Evolutionary conservation across 2,329 filamentous ascomycete species (phyloP).

Genomic region (Alternaria tenuissima): DNA sequence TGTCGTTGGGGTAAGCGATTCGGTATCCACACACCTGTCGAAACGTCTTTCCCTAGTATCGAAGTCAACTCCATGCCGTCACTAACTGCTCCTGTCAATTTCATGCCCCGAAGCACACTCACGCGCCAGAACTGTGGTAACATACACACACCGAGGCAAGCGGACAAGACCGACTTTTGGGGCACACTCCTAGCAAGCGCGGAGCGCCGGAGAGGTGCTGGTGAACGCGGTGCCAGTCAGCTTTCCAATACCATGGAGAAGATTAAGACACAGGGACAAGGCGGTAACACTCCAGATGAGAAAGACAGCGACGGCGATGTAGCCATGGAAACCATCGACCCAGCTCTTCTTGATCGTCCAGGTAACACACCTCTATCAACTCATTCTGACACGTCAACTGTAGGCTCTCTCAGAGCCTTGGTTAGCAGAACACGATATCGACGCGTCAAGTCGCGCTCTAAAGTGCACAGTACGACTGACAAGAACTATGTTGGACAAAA

Average conservation of each 20-base stretch:
- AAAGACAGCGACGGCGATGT: constrained; percentile 17
- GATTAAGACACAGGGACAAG: neutral
- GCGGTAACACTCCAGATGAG: fast-evolving
- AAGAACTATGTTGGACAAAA: neutral
- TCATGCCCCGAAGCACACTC: constrained; percentile 24
- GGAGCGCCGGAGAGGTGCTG: constrained; percentile 30
- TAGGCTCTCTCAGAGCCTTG: constrained; percentile 7
- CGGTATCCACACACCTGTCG: constrained; percentile 38
- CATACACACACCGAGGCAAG: constrained; percentile 9
- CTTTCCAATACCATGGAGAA: constrained; percentile 18
- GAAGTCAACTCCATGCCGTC: neutral
- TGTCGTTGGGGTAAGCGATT: constrained; percentile 51
- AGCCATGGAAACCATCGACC: neutral
- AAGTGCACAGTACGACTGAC: neutral
- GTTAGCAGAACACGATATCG: constrained; percentile 11
- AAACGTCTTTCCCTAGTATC: constrained; percentile 4
- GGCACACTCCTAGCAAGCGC: constrained; percentile 35
- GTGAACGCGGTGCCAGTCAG: constrained; percentile 20
- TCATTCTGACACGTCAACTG: neutral
- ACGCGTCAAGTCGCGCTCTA: neutral
- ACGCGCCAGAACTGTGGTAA: constrained; percentile 21
- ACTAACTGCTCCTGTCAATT: constrained; percentile 7
- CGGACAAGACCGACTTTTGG: constrained; percentile 35
- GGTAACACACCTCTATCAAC: neutral
- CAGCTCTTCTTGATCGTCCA: neutral